Conservation (phyloP, 2,329 filamentous ascomycete genomes). For the Sordariomycetes sp. region DNA sequence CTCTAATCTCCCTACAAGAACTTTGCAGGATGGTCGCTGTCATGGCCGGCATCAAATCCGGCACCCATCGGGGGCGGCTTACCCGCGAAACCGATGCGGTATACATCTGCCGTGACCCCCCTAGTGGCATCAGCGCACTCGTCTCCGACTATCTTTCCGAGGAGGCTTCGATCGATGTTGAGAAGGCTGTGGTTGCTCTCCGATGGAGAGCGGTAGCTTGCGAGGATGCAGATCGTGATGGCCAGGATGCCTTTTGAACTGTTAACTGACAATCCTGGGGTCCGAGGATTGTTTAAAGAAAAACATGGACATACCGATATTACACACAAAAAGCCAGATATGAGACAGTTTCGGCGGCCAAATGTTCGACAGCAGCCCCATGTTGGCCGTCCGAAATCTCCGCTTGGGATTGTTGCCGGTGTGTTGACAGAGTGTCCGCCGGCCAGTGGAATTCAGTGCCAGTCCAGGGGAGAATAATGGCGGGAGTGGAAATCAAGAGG, state of each 20-base stretch:
- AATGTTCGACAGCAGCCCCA: not conserved
- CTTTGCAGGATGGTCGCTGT: not conserved
- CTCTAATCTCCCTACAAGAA: not conserved
- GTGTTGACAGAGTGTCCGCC: too few relatives aligned
- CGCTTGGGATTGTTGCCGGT: too few relatives aligned
- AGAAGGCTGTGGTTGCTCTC: slow-evolving; percentile 4
- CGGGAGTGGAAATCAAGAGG: too few relatives aligned
- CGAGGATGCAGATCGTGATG: slow-evolving; percentile 3
- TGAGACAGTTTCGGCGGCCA: not conserved
- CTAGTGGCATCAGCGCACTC: not conserved
- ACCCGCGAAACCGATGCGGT: slow-evolving; percentile 3
- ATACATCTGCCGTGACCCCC: not conserved
- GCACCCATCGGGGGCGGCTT: not conserved
- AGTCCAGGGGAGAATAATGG: too few relatives aligned
- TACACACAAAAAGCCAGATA: not conserved
- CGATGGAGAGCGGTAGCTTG: slow-evolving; percentile 1
- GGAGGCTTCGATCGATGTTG: not conserved
- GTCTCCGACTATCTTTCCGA: not conserved
- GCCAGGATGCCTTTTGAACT: slow-evolving; percentile 2
- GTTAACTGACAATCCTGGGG: not conserved
- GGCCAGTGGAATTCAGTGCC: too few relatives aligned
- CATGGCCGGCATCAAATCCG: not conserved
- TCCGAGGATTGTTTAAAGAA: not conserved
- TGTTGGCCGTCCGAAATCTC: not conserved
- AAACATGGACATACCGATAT: not conserved